Base-by-base conservation (phyloP, 1,284 basidiomycete species). In the Anthracocystis walkeri region DNA sequence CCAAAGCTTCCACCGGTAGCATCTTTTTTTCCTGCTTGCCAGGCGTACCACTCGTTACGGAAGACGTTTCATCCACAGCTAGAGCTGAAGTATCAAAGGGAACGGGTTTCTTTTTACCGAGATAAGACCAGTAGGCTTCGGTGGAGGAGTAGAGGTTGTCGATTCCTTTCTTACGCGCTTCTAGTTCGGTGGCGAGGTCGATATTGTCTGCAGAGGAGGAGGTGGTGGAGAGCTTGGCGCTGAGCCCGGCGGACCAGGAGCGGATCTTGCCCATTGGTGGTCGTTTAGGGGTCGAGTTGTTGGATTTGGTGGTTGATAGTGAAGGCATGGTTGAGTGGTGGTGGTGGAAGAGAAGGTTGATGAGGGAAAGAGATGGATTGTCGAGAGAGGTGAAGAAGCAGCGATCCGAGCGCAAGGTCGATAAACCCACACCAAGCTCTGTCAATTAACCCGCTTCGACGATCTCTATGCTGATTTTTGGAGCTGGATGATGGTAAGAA, bases 1-100 rank as follows among this genome's bases (percentile, higher is more conserved):
- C 76, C 31, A 78, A 48, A 6, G 76, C 68, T 57, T 75, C 72
- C 29, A 78, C 64, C 25, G 76, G 65, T 14, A 78, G 50, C 62
- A 75, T 65, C 56, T 73, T 72, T 18, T 57, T 21, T 16, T 74
- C 75, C 0, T 60, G 66, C 51, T 77, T 77, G 40, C n/a, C n/a
- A n/a, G 53, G 10, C 4, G 42, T 51, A 11, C 41, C 52, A 29
- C 41, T 64, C 8, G 58, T 52, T 21, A 45, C n/a, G 8, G 70
- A 73, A 11, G 69, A 25, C 2, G 70, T 51, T 11, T 75, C 72
- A 21, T 69, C 65, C 29, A 54, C 41, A n/a, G 65, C 50, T 4
- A 65, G 21, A 3, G 61, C 46, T 1, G 67, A 53, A 7, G 58
- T 52, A 40, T 75, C 72, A 46, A 75, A 75, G 10, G 76, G 68